phyloP scores from a whole-genome alignment of 495 filamentous ascomycete species.

The Trichoderma orchidacearum region DNA sequence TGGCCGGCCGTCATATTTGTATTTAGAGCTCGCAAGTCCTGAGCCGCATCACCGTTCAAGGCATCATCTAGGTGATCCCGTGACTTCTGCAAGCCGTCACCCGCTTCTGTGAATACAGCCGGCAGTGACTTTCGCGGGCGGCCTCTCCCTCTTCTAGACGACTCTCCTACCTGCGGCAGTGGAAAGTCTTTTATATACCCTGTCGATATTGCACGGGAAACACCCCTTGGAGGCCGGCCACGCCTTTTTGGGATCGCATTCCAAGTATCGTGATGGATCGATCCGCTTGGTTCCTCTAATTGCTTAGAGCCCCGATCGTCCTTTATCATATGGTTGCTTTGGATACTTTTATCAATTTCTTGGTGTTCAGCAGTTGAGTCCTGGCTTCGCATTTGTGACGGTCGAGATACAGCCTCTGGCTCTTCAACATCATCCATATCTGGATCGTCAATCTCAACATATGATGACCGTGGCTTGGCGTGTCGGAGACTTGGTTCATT shows the following conservation, averaged over 20 bases:
- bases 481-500: conserved; percentile 27
- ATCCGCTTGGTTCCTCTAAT: background rate
- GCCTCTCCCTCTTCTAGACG: background rate
- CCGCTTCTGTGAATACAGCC: background rate
- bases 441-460: conserved; percentile 19
- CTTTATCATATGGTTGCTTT: background rate
- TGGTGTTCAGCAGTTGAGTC: background rate
- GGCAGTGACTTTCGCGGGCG: background rate
- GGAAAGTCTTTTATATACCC: background rate
- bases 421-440: conserved; percentile 1
- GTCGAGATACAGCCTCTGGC: background rate
- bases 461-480: conserved; percentile 28
- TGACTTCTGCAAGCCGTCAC: background rate
- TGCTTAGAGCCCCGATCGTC: background rate
- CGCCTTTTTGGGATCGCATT: background rate
- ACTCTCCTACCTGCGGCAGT: background rate
- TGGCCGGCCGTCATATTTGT: background rate
- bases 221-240: background rate
- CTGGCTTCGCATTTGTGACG: background rate
- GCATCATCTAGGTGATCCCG: background rate
- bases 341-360: background rate
- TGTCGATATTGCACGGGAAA: background rate
- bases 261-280: background rate
- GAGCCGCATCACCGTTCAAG: background rate
- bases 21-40: background rate